Evolutionary conservation across 805 yeast species (phyloP).

Genomic region (Teunomyces tritomae): DNA sequence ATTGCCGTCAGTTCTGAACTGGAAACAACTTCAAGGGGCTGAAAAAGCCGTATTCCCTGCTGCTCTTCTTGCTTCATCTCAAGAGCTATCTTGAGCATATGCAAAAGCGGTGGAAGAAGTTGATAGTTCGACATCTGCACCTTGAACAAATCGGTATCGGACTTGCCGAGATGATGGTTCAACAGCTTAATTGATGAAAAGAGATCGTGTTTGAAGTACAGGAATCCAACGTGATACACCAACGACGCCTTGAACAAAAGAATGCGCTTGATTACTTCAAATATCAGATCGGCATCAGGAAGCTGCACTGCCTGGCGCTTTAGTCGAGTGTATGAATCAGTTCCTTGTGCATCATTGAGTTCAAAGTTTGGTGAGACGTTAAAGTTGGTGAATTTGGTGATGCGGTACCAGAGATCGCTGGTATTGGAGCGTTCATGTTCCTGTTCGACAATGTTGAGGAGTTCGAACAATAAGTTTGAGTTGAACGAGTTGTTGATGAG

Average conservation of each 20-base stretch:
- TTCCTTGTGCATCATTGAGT: background rate
- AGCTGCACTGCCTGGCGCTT: constrained; percentile 5
- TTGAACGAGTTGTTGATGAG: constrained; percentile 9
- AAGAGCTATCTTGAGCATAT: constrained; percentile 23
- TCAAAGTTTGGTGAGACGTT: constrained; percentile 5
- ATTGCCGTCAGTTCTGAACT: no score
- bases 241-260: constrained; percentile 21
- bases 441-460: constrained; percentile 7
- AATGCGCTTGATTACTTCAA: constrained; percentile 13
- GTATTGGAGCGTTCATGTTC: constrained; percentile 2
- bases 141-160: constrained; percentile 17
- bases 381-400: constrained; percentile 11
- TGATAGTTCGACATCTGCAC: constrained; percentile 29
- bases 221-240: constrained; percentile 17
- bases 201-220: constrained; percentile 16
- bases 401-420: constrained; percentile 1
- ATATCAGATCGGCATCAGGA: constrained; percentile 9
- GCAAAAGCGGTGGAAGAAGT: constrained; percentile 30
- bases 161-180: constrained; percentile 9
- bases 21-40: no score
- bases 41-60: background rate
- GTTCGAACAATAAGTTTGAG: constrained; percentile 9
- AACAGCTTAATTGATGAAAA: constrained; percentile 15
- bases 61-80: constrained; percentile 7
- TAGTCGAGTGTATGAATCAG: constrained; percentile 3